These are phyloP conservation scores for Pelargonium myrrhifolium DNA, from an alignment of 441 rosid genomes.

Conservation along the genomic window DNA sequence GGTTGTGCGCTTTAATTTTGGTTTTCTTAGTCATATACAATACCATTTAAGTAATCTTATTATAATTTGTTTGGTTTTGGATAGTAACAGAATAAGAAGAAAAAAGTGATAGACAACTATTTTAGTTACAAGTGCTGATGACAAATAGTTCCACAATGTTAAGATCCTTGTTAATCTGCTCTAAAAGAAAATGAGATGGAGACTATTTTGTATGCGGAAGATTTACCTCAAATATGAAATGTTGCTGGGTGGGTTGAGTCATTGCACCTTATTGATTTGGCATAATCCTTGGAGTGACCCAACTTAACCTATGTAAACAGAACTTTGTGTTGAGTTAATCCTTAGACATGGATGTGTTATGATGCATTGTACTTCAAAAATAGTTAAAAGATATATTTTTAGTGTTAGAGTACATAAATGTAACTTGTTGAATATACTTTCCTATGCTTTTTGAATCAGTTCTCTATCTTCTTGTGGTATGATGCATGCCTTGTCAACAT, in stretches of 20 bases:
- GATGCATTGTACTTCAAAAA: neutral
- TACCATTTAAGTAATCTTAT: neutral
- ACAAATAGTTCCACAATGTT: neutral
- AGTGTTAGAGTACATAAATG: neutral
- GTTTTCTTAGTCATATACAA: neutral
- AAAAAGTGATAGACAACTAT: neutral
- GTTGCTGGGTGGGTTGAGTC: neutral
- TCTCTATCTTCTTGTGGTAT: neutral
- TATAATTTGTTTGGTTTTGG: neutral
- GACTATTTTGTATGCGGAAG: neutral
- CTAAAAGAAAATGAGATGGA: neutral
- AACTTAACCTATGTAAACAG: neutral
- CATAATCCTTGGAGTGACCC: neutral
- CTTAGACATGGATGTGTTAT: neutral
- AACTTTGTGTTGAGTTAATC: neutral
- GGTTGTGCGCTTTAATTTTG: neutral
- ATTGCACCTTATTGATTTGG: neutral
- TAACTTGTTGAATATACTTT: neutral
- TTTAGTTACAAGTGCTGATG: too few species aligned
- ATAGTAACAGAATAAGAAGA: neutral
- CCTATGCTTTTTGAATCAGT: neutral
- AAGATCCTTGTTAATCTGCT: neutral
- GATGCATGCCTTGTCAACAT: constrained; percentile 4
- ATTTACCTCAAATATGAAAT: constrained; percentile 1
- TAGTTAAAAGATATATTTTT: neutral